phyloP scores from a whole-genome alignment of 2,329 filamentous ascomycete species.

The Hymenoscyphus linearis region DNA sequence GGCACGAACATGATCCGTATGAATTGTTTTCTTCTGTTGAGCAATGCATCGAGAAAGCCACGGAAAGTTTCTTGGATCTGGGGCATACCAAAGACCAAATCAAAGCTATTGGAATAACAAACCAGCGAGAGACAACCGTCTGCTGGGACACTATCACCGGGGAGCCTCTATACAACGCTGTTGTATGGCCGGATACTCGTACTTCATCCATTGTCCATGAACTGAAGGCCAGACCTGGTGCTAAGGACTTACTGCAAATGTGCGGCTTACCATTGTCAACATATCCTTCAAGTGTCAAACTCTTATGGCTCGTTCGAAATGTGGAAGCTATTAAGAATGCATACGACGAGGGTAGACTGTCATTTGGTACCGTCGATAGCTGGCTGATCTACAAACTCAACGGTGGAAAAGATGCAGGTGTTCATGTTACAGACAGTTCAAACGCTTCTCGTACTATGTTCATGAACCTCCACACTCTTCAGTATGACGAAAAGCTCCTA shows the following conservation, averaged over 20 bases:
- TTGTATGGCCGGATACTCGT: slow-evolving; percentile 82
- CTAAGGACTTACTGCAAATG: slow-evolving; percentile 59
- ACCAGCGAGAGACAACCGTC: slow-evolving; percentile 77
- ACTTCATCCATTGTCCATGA: slow-evolving; percentile 67
- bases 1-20: slow-evolving; percentile 79
- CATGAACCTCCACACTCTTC: slow-evolving; percentile 70
- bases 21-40: slow-evolving; percentile 70
- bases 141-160: slow-evolving; percentile 76
- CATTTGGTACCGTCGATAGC: slow-evolving; percentile 75
- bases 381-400: slow-evolving; percentile 80
- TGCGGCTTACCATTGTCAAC: slow-evolving; percentile 77
- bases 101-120: slow-evolving; percentile 69
- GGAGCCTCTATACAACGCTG: slow-evolving; percentile 72
- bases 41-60: slow-evolving; percentile 69
- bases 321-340: slow-evolving; percentile 60
- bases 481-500: slow-evolving; percentile 69
- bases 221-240: slow-evolving; percentile 60
- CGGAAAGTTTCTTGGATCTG: slow-evolving; percentile 60
- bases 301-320: slow-evolving; percentile 72
- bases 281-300: slow-evolving; percentile 73
- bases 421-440: slow-evolving; percentile 72
- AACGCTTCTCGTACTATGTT: slow-evolving; percentile 88
- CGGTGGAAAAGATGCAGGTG: slow-evolving; percentile 57
- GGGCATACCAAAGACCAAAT: slow-evolving; percentile 66
- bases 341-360: slow-evolving; percentile 65